Conservation (phyloP, 2,329 filamentous ascomycete genomes). For the Fusarium aywerte region DNA sequence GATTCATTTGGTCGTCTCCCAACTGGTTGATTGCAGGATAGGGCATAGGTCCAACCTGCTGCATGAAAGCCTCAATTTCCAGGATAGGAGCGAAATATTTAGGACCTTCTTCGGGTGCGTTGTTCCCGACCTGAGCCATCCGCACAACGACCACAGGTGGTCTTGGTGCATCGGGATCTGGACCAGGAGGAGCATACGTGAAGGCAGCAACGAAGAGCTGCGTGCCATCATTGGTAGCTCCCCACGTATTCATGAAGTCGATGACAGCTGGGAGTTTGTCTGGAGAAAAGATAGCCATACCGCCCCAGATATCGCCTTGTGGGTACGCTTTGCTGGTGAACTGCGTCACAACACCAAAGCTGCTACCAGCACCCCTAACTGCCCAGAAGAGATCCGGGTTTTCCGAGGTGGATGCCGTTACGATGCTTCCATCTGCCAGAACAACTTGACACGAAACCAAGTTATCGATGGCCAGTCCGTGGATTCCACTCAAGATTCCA, state of each 20-base stretch:
- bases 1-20: slow-evolving; percentile 51
- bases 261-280: slow-evolving; percentile 47
- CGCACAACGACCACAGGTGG: slow-evolving; percentile 31
- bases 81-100: slow-evolving; percentile 52
- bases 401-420: slow-evolving; percentile 55
- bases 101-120: slow-evolving; percentile 33
- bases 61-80: slow-evolving; percentile 51
- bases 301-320: slow-evolving; percentile 50
- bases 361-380: slow-evolving; percentile 54
- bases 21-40: slow-evolving; percentile 55
- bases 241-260: slow-evolving; percentile 47
- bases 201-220: slow-evolving; percentile 36
- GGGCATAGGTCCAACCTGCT: slow-evolving; percentile 54
- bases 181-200: slow-evolving; percentile 28
- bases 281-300: slow-evolving; percentile 43
- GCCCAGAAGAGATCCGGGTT: slow-evolving; percentile 58
- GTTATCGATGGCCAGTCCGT: slow-evolving; percentile 62
- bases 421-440: slow-evolving; percentile 51
- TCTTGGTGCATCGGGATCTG: slow-evolving; percentile 37
- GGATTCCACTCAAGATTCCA: slow-evolving; percentile 63
- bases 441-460: slow-evolving; percentile 55
- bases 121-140: slow-evolving; percentile 36
- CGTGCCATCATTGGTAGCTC: slow-evolving; percentile 41
- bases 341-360: slow-evolving; percentile 57
- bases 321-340: slow-evolving; percentile 51